Base-by-base conservation (phyloP, 495 filamentous ascomycete genomes). In the Podospora fimiseda region DNA sequence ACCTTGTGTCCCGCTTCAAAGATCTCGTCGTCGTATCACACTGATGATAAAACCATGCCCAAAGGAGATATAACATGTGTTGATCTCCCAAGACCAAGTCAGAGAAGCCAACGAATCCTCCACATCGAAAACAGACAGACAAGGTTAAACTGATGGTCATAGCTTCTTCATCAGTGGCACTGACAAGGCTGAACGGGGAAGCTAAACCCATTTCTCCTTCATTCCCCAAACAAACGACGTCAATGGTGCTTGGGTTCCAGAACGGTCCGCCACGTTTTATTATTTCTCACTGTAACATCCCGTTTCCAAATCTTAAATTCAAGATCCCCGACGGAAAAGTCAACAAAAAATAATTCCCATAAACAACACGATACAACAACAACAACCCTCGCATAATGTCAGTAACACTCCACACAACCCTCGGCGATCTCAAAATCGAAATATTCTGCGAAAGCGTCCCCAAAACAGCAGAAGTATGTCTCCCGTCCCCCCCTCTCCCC, bases 401-500 rank as follows among this genome's bases (percentile, higher is more conserved):
- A 19, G 74, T 80, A 57, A 81, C 93, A 69, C 80, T 98, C 9
- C 90, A 96, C 73, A 98, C 93, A 39, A 87, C 83, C 15, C 79
- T 85, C 49, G 93, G 93, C 58, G 87, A 92, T 70, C 79, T 98
- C 63, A 98, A 97, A 71, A 82, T 97, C 66, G 93, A 98, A 67
- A 74, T 98, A 50, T 97, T 96, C 73, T 96, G 92, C 73, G 89
- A 95, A 73, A 83, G 85, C 60, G 88, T 94, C 22, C 93, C 93
- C 46, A 85, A 94, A 68, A 96, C 94, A 2, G 83, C 88, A 50
- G 84, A 90, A 67, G 85, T 84, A 74, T 33, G 41, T 51, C 33
- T 89, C 21, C 9, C 43, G 23, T 30, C 14, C 87, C 86, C 72
- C 89, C 86, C 56, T 83, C 79, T 27, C 42, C 41, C 50, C 37